Evolutionary conservation across 2,329 filamentous ascomycete genomes (phyloP).

Genomic region (Mariannaea elegans): DNA sequence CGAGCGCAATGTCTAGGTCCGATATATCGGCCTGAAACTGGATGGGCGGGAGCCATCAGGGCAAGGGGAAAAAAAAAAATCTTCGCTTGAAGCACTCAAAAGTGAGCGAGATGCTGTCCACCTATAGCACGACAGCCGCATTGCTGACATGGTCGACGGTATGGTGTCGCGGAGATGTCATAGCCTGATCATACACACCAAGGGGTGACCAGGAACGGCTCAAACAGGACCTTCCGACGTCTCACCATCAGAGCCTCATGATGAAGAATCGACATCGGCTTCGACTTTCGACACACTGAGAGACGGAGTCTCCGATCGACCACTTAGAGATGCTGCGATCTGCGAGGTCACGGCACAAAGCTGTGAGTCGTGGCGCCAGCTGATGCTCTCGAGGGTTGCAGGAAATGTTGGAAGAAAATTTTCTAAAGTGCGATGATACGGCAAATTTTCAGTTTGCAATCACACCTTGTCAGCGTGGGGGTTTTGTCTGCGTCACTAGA

Average conservation of each 20-base stretch:
- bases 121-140: neutral
- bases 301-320: conserved; percentile 16
- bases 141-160: neutral
- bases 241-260: conserved; percentile 7
- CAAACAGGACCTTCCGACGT: neutral
- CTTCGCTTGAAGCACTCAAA: conserved; percentile 8
- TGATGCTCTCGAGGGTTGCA: conserved; percentile 37
- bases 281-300: neutral
- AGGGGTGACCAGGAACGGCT: neutral
- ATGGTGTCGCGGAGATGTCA: conserved; percentile 9
- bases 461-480: conserved; percentile 41
- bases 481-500: conserved; percentile 21
- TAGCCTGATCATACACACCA: neutral
- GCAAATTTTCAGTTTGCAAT: conserved; percentile 42
- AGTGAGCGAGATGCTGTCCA: neutral
- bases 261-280: neutral
- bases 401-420: conserved; percentile 21
- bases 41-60: neutral
- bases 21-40: conserved; percentile 6
- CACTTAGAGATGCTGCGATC: conserved; percentile 26
- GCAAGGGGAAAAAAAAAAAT: conserved; percentile 5
- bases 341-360: conserved; percentile 24
- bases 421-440: conserved; percentile 31
- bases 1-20: neutral
- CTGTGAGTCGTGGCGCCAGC: conserved; percentile 30